phyloP scores from a whole-genome alignment of 106 monocot genomes.

The Alisma plantagoaquatica region DNA sequence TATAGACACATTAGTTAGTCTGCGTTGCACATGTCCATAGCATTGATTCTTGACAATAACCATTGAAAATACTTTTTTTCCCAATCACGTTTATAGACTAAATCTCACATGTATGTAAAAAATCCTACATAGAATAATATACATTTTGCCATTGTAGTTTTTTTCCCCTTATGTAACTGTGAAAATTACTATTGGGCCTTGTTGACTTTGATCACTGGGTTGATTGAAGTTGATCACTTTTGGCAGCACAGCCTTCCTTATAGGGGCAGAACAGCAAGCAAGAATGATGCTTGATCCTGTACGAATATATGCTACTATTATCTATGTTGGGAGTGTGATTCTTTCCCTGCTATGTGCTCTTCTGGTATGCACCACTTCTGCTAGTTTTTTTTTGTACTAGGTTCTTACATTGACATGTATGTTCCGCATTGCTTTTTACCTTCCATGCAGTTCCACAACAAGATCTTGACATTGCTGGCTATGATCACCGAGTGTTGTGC shows the following conservation, averaged over 20 bases:
- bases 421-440: neutral
- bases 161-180: too few species aligned
- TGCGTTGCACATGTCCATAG: too few species aligned
- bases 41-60: too few species aligned
- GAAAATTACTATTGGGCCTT: too few species aligned
- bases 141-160: too few species aligned
- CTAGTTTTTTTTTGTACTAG: neutral
- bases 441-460: constrained; percentile 72
- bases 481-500: constrained; percentile 80
- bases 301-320: constrained; percentile 65
- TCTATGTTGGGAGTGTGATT: constrained; percentile 65
- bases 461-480: constrained; percentile 74
- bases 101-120: too few species aligned
- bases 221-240: too few species aligned
- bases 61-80: too few species aligned
- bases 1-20: too few species aligned
- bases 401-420: neutral
- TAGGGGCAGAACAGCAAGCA: constrained; percentile 61
- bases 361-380: constrained; percentile 26
- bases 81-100: too few species aligned
- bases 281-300: constrained; percentile 97
- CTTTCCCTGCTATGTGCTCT: constrained; percentile 85
- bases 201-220: too few species aligned
- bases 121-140: too few species aligned
- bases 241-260: constrained; percentile 90